Evolutionary conservation across 2,329 filamentous ascomycete species (phyloP), one percentile per base, ranked within the genome.

Genomic region (Colletotrichum godetiae): DNA sequence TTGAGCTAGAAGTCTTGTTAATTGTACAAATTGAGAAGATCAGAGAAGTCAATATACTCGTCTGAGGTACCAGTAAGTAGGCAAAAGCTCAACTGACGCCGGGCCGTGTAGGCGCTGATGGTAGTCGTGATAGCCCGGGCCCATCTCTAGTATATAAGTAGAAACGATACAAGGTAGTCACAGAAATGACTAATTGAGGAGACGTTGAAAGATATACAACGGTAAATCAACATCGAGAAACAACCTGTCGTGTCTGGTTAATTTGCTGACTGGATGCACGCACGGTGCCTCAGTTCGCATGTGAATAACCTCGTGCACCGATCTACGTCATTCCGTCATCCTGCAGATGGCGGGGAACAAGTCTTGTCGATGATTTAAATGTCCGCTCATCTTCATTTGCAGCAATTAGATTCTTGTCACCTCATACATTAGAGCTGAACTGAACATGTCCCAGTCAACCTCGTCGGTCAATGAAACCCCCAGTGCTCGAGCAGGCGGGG

Each of bases 301-400:
- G 59, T 57, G 59, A 68, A 64, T 49, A 64, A 58, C 59, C 52
- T 57, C 59, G 52, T 56, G 27, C 35, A 19, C 10, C 27, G 19
- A 49, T 49, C 67, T 52, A 64, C 67, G 67, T 65, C 67, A 69
- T 65, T 42, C 27, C 37, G 60, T 37, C 60, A 31, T 58, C 53
- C 29, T 31, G 53, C 60, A 42, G 8, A n/a, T 22, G 37, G 35
- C 35, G 27, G 60, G 53, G 52, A 49, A 22, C 27, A 49, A 6
- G 4, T n/a, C 42, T 49, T 11, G 10, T 49, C 8, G 42, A 22
- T 22, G 35, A 37, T 35, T 15, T 15, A 37, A 2, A 5, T 2
- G 35, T 15, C 35, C 2, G 35, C 1, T 5, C 35, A 15, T 37
- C 8, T 5, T 37, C 10, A 15, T 22, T 52, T 22, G 0, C 5